A percentile compares a stretch with the other conserved stretches of the same genome.
Evolutionary conservation across 192 early-diverging fungal species (phyloP).

Genomic region (Umbelopsis isabellina): DNA sequence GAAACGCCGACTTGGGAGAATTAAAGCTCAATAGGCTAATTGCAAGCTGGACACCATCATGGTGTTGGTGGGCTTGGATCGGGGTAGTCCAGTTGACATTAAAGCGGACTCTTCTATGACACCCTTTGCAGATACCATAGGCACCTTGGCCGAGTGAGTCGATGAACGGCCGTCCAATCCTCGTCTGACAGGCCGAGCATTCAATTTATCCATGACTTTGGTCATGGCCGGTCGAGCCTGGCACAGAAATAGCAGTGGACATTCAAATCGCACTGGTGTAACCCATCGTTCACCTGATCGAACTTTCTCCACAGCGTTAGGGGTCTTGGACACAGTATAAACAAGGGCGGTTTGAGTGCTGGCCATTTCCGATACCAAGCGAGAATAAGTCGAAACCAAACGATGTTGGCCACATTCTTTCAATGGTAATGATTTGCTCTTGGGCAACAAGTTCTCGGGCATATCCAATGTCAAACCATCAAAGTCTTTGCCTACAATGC

Average conservation of each 20-base stretch:
- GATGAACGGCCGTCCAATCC: conserved; percentile 13
- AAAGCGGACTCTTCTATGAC: conserved; percentile 19
- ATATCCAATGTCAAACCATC: conserved; percentile 11
- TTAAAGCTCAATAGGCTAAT: conserved; percentile 1
- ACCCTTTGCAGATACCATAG: conserved; percentile 1
- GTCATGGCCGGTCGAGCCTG: conserved; percentile 16
- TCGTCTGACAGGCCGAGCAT: conserved; percentile 16
- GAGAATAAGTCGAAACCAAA: neutral
- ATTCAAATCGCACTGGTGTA: conserved; percentile 25
- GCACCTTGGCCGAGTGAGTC: conserved; percentile 12
- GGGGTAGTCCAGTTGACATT: neutral
- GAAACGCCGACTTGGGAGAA: no score
- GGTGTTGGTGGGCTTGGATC: neutral
- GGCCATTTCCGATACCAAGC: neutral
- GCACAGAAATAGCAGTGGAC: conserved; percentile 20
- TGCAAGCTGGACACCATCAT: neutral
- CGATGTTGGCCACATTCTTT: conserved; percentile 15
- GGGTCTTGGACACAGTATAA: conserved; percentile 16
- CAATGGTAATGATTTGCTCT: neutral
- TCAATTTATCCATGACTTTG: conserved; percentile 21
- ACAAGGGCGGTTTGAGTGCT: conserved; percentile 2
- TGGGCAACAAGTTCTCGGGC: conserved; percentile 4
- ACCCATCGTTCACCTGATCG: conserved; percentile 29
- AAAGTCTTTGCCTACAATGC: conserved; percentile 6
- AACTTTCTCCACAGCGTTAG: conserved; percentile 12